phyloP scores from a whole-genome alignment of 192 early-diverging fungal species.

The Coemansia furcata region DNA sequence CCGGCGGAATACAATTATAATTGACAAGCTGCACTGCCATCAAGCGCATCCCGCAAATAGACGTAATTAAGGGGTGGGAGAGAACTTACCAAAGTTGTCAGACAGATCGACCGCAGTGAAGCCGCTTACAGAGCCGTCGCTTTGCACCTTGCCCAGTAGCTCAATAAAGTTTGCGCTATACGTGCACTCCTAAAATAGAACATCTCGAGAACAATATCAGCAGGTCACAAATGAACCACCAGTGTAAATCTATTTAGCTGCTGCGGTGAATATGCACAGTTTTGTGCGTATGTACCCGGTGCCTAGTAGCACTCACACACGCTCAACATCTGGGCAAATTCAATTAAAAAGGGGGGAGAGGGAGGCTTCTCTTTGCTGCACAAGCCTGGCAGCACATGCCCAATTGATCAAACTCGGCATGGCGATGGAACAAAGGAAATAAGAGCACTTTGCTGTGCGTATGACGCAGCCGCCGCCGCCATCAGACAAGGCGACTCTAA shows the following conservation, averaged over 20 bases:
- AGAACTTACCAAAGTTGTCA: slow-evolving; percentile 46
- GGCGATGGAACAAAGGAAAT: slow-evolving; percentile 4
- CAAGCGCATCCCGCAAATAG: background rate
- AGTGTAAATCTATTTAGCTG: slow-evolving; percentile 3
- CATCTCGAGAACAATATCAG: slow-evolving; percentile 3
- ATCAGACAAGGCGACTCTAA: background rate
- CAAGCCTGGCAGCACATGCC: slow-evolving; percentile 1
- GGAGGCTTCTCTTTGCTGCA: slow-evolving; percentile 3
- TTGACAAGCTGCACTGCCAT: background rate
- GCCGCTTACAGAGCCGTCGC: slow-evolving; percentile 39
- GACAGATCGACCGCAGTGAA: slow-evolving; percentile 46
- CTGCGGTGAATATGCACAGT: background rate
- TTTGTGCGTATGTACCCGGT: background rate
- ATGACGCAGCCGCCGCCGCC: background rate
- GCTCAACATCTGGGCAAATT: background rate
- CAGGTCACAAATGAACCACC: background rate
- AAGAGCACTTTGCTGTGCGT: background rate
- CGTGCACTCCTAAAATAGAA: slow-evolving; percentile 47
- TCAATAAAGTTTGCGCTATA: slow-evolving; percentile 35
- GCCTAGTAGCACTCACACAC: background rate
- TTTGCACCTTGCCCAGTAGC: slow-evolving; percentile 46
- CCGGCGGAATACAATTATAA: background rate
- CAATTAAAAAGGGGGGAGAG: background rate
- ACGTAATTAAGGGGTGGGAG: background rate
- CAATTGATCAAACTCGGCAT: slow-evolving; percentile 7